A percentile compares a stretch with the other conserved stretches of the same genome.
Evolutionary conservation across 768 basidiomycete species (phyloP).

Genomic region (Boletellus sp.): DNA sequence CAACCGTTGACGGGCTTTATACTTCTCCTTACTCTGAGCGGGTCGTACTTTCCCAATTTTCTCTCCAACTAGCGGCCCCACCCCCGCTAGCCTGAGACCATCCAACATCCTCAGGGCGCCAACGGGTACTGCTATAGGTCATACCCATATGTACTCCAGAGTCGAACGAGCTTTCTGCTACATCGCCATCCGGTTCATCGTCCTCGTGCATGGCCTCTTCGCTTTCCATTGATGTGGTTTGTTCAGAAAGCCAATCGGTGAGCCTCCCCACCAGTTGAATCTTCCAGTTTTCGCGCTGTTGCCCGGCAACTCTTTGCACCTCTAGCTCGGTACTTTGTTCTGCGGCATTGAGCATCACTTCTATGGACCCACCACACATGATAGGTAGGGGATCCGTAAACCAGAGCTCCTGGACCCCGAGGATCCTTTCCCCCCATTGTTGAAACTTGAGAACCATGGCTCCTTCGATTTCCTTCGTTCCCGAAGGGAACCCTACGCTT

Average conservation of each 20-base stretch:
- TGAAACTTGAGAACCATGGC: slow-evolving; percentile 54
- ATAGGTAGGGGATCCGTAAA: slow-evolving; percentile 39
- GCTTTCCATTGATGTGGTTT: slow-evolving; percentile 7
- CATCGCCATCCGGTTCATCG: slow-evolving; percentile 17
- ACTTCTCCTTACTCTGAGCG: not conserved
- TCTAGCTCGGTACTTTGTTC: slow-evolving; percentile 25
- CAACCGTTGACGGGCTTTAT: not conserved
- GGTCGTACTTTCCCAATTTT: not conserved
- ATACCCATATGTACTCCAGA: slow-evolving; percentile 24
- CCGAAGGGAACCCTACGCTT: slow-evolving; percentile 39
- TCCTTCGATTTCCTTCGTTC: slow-evolving; percentile 46
- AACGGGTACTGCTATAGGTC: slow-evolving; percentile 1
- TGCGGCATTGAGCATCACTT: slow-evolving; percentile 24
- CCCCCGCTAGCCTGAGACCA: slow-evolving; percentile 16
- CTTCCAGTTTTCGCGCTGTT: slow-evolving; percentile 27
- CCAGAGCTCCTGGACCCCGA: slow-evolving; percentile 44
- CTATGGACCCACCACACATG: slow-evolving; percentile 34
- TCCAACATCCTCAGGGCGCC: slow-evolving; percentile 3
- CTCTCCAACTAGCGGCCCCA: slow-evolving; percentile 4
- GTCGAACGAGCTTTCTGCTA: slow-evolving; percentile 24
- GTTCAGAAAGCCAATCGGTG: slow-evolving; percentile 3
- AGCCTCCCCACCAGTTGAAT: slow-evolving; percentile 26
- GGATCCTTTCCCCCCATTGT: slow-evolving; percentile 43
- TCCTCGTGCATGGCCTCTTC: slow-evolving; percentile 17
- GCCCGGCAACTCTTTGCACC: slow-evolving; percentile 17